phyloP scores from a whole-genome alignment of 1,139 yeast genomes.

The Saccharomyces pastorianus region DNA sequence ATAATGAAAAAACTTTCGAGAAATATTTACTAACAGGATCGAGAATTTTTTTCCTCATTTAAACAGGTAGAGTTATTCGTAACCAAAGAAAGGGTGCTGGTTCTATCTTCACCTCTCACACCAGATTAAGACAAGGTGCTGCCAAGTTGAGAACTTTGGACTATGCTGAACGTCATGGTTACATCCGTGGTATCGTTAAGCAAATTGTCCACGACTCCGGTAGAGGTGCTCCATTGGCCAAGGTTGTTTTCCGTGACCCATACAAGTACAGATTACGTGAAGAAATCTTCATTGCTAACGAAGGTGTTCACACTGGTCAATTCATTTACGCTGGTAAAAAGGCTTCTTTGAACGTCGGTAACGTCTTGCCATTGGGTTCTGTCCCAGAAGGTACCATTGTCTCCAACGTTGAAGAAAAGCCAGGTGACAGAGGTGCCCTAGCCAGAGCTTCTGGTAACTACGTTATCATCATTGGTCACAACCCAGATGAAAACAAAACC shows the following conservation, averaged over 20 bases:
- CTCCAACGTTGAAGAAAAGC: slow-evolving; percentile 97
- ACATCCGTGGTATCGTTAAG: slow-evolving; percentile 98
- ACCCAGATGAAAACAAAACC: slow-evolving; percentile 97
- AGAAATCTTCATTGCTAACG: slow-evolving; percentile 98
- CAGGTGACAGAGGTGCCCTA: slow-evolving; percentile 99
- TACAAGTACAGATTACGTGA: slow-evolving; percentile 96
- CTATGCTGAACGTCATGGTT: slow-evolving; percentile 99
- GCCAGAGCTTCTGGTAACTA: slow-evolving; percentile 99
- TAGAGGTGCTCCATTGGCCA: slow-evolving; percentile 99
- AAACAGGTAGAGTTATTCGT: slow-evolving; percentile 98
- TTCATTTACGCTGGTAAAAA: slow-evolving; percentile 98
- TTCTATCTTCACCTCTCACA: slow-evolving; percentile 98
- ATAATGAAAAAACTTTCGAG: background rate
- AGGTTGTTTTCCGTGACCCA: slow-evolving; percentile 98
- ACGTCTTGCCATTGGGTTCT: slow-evolving; percentile 92
- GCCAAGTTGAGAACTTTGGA: slow-evolving; percentile 99
- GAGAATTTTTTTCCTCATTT: slow-evolving; percentile 11
- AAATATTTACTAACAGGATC: slow-evolving; percentile 14
- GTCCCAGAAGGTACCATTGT: slow-evolving; percentile 99
- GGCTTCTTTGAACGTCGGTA: slow-evolving; percentile 96
- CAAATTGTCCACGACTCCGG: slow-evolving; percentile 99
- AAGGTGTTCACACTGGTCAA: slow-evolving; percentile 99
- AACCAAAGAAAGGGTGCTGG: slow-evolving; percentile 99
- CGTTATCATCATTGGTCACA: slow-evolving; percentile 98
- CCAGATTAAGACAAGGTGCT: slow-evolving; percentile 99